A percentile compares a stretch with the other conserved stretches of the same genome.
Evolutionary conservation across 352 stramenopile genomes (phyloP).

Genomic region (Phytophthora pisi): DNA sequence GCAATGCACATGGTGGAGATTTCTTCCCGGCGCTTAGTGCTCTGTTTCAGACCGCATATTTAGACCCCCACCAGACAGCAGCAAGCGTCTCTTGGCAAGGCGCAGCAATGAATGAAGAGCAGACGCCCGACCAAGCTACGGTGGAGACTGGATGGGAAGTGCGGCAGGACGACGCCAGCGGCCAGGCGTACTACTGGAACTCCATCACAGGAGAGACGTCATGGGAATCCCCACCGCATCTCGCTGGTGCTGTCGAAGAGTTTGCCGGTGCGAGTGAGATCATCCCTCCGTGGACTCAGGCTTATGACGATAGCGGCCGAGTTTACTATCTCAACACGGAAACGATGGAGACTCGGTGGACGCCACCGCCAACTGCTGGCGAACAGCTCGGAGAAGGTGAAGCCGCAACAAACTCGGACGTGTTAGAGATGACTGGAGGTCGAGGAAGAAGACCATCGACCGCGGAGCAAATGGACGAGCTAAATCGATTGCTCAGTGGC

Average conservation of each 20-base stretch:
- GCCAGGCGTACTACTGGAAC: conserved; percentile 61
- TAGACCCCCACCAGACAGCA: conserved; percentile 3
- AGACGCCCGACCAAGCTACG: background rate
- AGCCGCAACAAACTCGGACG: background rate
- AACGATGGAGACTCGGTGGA: conserved; percentile 65
- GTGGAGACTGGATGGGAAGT: conserved; percentile 46
- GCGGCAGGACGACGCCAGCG: conserved; percentile 49
- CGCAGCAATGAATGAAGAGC: conserved; percentile 24
- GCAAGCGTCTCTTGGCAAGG: conserved; percentile 14
- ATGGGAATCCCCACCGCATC: conserved; percentile 42
- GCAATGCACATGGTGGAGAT: no score
- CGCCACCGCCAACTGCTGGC: conserved; percentile 25
- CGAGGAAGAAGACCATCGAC: conserved; percentile 46
- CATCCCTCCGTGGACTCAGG: conserved; percentile 45
- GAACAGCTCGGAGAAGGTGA: background rate
- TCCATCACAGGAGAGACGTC: conserved; percentile 54
- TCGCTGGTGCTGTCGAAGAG: conserved; percentile 1
- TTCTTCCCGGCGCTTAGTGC: no score
- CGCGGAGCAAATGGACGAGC: conserved; percentile 64
- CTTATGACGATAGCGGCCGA: conserved; percentile 43
- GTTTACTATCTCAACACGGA: conserved; percentile 62
- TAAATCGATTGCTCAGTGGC: conserved; percentile 62
- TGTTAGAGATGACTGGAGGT: conserved; percentile 17
- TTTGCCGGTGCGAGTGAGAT: background rate
- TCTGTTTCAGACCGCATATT: background rate